Percentiles rank a stretch among this genome's conserved stretches.
Conservation (phyloP, 176 grass and related monocot species). For the Dendrocalamus sinicus region DNA sequence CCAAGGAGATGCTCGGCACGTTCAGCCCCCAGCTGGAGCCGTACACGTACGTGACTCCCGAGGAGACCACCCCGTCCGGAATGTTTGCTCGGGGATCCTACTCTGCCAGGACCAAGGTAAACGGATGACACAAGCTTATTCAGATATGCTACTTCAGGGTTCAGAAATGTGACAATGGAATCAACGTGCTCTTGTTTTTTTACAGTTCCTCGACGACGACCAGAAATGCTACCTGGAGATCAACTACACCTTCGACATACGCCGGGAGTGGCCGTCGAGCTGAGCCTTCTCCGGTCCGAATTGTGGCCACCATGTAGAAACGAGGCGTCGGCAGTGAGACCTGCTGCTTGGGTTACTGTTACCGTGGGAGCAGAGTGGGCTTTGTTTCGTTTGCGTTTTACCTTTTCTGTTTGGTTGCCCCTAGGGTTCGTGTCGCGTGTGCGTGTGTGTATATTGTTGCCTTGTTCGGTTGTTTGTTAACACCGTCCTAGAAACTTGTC, state of each 20-base stretch:
- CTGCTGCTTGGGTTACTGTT: background rate
- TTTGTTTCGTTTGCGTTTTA: background rate
- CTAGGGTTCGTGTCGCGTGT: conserved; percentile 12
- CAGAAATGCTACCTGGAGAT: conserved; percentile 94
- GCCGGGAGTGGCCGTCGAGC: conserved; percentile 77
- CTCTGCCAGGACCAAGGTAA: conserved; percentile 91
- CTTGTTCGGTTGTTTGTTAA: conserved; percentile 1
- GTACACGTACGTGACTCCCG: conserved; percentile 82
- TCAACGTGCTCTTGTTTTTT: conserved; percentile 4
- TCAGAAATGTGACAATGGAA: background rate
- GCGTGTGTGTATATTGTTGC: conserved; percentile 32
- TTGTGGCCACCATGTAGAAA: background rate
- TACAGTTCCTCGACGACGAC: conserved; percentile 93
- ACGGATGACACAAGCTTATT: background rate
- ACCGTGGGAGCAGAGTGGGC: conserved; percentile 23
- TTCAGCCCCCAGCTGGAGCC: conserved; percentile 91
- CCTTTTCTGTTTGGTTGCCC: background rate
- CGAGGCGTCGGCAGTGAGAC: background rate
- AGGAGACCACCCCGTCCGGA: conserved; percentile 90
- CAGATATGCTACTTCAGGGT: background rate
- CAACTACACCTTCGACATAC: conserved; percentile 98
- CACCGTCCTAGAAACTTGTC: conserved; percentile 9
- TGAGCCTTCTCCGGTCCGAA: background rate
- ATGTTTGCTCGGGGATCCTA: conserved; percentile 88
- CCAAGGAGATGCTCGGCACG: conserved; percentile 94